phyloP scores from a whole-genome alignment of 208 protist genomes.

The Trypanosoma platydactyli region DNA sequence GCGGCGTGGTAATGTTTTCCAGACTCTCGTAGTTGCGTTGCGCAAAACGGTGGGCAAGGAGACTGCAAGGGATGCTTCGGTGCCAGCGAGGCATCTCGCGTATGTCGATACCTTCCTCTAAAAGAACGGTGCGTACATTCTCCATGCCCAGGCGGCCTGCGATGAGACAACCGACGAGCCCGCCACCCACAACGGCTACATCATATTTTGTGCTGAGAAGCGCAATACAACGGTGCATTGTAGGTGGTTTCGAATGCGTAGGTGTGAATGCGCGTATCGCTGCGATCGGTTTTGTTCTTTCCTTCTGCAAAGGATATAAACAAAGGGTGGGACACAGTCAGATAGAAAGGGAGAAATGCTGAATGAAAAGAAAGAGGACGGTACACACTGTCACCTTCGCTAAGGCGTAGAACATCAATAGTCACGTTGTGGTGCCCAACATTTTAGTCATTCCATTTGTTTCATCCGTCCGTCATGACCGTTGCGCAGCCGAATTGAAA shows the following conservation, averaged over 20 bases:
- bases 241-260: background rate
- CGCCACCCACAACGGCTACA: conserved; percentile 69
- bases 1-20: conserved; percentile 51
- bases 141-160: conserved; percentile 73
- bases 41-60: conserved; percentile 57
- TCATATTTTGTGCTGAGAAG: conserved; percentile 34
- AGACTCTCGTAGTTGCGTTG: conserved; percentile 60
- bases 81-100: conserved; percentile 62
- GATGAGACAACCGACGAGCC: conserved; percentile 65
- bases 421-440: too few relatives aligned
- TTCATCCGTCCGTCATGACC: too few relatives aligned
- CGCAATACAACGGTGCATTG: conserved; percentile 7
- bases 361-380: conserved; percentile 13
- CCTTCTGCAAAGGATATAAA: background rate
- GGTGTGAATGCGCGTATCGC: background rate
- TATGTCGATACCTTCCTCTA: conserved; percentile 74
- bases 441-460: too few relatives aligned
- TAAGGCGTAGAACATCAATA: too few relatives aligned
- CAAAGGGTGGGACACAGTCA: background rate
- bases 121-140: conserved; percentile 59
- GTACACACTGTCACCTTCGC: background rate
- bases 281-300: too few relatives aligned
- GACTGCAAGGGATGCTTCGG: conserved; percentile 49
- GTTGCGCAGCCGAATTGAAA: too few relatives aligned
- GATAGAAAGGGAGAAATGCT: conserved; percentile 5